Base-by-base conservation (phyloP, 75 land plant species). In the Cupressus sempervirens region DNA sequence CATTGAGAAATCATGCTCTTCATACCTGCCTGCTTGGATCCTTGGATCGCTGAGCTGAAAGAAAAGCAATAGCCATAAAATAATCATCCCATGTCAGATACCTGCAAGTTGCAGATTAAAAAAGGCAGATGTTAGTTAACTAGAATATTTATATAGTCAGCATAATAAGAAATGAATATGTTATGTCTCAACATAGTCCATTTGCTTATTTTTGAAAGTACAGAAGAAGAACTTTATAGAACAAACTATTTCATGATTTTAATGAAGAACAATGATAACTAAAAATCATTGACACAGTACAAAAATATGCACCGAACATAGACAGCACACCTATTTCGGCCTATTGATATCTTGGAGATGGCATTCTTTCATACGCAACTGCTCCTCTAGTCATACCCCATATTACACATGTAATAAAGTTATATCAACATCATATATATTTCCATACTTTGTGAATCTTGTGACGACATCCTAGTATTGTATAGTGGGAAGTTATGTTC, bases 71-170 rank as follows among this genome's bases (percentile, higher is more conserved):
- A 43, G 99, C 93, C 98, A 97, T 95, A 88, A 97, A 97, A 84
- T 97, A 97, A 85, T 97, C 99, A 90, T 97, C 99, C 99, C 99
- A 97, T 1, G 98, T 92, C 86, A 97, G 82, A 79, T 96, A 97
- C 72, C 99, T 97, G 89, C 86, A 83, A 72, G 30, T 35, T n/a
- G 30, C 29, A 79, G 50, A 79, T 79, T 34, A 41, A 86, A 35
- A 56, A 41, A 83, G 29, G 35, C 82, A 87, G 18, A 38, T 46
- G n/a, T 40, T 36, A 46, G 50, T 11, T 34, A 38, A 86, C 20
- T 7, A 41, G 7, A 7, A 29, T 45, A 30, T 40, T 36, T 9
- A 85, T 46, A 30, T 30, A 30, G 36, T 15, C 35, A 30, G 29
- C 38, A 54, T 15, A 45, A 72, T 4, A 38, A 84, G 73, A 34